Conservation (phyloP, 2,329 filamentous ascomycete genomes). For the Xylariaceae sp. region DNA sequence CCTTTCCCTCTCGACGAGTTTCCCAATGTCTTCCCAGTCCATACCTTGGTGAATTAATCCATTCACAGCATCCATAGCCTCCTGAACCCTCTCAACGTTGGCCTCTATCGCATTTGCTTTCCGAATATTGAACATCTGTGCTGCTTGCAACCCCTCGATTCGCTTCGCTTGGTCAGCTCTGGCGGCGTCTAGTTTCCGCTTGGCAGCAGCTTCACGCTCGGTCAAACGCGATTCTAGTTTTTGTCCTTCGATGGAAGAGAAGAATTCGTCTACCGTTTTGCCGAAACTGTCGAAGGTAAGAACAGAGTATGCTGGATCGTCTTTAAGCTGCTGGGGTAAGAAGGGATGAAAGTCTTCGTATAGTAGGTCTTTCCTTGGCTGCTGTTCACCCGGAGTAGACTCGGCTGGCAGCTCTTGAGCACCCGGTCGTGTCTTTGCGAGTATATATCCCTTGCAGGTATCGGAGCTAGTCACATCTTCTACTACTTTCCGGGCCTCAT, state of each 20-base stretch:
- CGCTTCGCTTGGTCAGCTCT: conserved; percentile 82
- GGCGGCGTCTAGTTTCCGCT: conserved; percentile 84
- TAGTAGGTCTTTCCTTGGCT: conserved; percentile 59
- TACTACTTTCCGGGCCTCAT: conserved; percentile 73
- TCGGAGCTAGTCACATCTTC: conserved; percentile 70
- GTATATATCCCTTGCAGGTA: conserved; percentile 80
- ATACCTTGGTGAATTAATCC: conserved; percentile 91
- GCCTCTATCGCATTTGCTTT: conserved; percentile 91
- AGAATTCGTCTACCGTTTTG: conserved; percentile 93
- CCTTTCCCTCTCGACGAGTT: conserved; percentile 87
- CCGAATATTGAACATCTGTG: conserved; percentile 80
- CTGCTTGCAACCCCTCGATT: conserved; percentile 80
- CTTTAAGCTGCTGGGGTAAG: conserved; percentile 77
- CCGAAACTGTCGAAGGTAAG: conserved; percentile 87
- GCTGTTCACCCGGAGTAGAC: conserved; percentile 43
- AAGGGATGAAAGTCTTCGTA: conserved; percentile 98
- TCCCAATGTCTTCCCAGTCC: conserved; percentile 94
- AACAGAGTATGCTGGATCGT: conserved; percentile 68
- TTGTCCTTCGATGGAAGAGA: conserved; percentile 93
- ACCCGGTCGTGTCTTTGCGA: conserved; percentile 68
- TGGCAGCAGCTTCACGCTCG: conserved; percentile 82
- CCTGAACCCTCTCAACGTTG: conserved; percentile 88
- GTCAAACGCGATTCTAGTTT: conserved; percentile 83
- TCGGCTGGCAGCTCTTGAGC: conserved; percentile 34
- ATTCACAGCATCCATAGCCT: conserved; percentile 91